These are phyloP conservation scores for Pichia ethanolica DNA, from an alignment of 805 yeast species.

Conservation along the genomic window DNA sequence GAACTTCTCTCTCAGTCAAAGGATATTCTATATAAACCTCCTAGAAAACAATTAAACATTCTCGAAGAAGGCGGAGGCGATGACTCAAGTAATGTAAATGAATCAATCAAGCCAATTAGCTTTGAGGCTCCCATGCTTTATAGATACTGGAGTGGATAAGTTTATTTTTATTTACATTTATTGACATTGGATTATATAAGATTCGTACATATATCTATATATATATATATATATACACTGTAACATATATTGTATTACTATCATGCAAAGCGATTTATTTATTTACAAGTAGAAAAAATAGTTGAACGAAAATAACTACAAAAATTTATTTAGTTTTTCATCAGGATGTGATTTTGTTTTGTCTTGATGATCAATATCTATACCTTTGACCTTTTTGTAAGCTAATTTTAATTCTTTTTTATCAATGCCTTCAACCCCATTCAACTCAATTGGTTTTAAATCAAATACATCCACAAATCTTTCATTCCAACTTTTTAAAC, in stretches of 20 bases:
- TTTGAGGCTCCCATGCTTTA: slow-evolving; percentile 55
- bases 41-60: slow-evolving; percentile 26
- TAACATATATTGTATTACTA: not conserved
- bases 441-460: slow-evolving; percentile 16
- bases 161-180: not conserved
- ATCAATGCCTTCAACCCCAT: slow-evolving; percentile 15
- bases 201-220: too few relatives aligned
- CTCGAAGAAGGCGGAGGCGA: slow-evolving; percentile 25
- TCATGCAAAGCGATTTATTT: too few relatives aligned
- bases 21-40: slow-evolving; percentile 24
- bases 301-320: slow-evolving; percentile 1
- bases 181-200: too few relatives aligned
- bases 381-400: slow-evolving; percentile 8
- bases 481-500: slow-evolving; percentile 34
- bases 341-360: not conserved
- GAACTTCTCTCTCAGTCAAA: slow-evolving; percentile 23
- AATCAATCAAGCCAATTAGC: slow-evolving; percentile 46
- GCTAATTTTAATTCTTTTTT: slow-evolving; percentile 7
- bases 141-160: slow-evolving; percentile 57
- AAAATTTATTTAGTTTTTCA: slow-evolving; percentile 13
- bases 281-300: not conserved
- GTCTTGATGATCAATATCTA: slow-evolving; percentile 2
- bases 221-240: not conserved
- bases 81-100: slow-evolving; percentile 16
- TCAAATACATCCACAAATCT: slow-evolving; percentile 30